Evolutionary conservation across 2,329 filamentous ascomycete genomes (phyloP).

Genomic region (Xylaria sp.): DNA sequence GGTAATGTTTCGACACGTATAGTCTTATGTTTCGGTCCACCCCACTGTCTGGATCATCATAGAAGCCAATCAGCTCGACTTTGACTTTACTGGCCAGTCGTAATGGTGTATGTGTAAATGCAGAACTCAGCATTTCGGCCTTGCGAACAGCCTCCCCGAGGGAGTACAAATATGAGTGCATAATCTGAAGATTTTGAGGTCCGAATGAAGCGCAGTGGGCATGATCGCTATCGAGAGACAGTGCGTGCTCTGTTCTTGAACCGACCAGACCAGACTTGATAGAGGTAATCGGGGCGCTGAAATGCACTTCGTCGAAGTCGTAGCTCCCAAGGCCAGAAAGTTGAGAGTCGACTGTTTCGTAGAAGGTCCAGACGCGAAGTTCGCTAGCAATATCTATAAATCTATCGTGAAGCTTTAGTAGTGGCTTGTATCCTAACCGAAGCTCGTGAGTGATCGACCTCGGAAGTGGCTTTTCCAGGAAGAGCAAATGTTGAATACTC

Average conservation of each 20-base stretch:
- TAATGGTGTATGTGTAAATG: slow-evolving; percentile 57
- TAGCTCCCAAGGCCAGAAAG: slow-evolving; percentile 58
- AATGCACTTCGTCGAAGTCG: slow-evolving; percentile 60
- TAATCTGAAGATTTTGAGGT: slow-evolving; percentile 59
- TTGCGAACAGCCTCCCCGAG: slow-evolving; percentile 53
- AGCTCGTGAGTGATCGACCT: slow-evolving; percentile 62
- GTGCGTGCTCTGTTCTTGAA: slow-evolving; percentile 62
- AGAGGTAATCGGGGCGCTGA: slow-evolving; percentile 69
- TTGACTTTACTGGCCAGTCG: slow-evolving; percentile 64
- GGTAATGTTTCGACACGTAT: slow-evolving; percentile 62
- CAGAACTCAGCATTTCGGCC: slow-evolving; percentile 51
- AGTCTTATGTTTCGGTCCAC: slow-evolving; percentile 57
- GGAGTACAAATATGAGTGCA: slow-evolving; percentile 55
- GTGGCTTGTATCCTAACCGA: slow-evolving; percentile 59
- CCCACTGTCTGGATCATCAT: slow-evolving; percentile 61
- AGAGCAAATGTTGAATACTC: slow-evolving; percentile 65
- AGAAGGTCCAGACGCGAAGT: slow-evolving; percentile 70
- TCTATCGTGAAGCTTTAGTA: slow-evolving; percentile 63
- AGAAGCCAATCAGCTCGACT: slow-evolving; percentile 70
- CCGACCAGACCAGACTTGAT: slow-evolving; percentile 65
- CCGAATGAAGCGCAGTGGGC: slow-evolving; percentile 67
- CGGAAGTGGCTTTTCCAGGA: slow-evolving; percentile 63
- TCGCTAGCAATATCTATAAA: slow-evolving; percentile 69
- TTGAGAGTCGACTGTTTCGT: slow-evolving; percentile 70
- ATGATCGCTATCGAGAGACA: slow-evolving; percentile 65